Evolutionary conservation across 345 rosid genomes (phyloP).

Genomic region (Raphanus raphanistrum): DNA sequence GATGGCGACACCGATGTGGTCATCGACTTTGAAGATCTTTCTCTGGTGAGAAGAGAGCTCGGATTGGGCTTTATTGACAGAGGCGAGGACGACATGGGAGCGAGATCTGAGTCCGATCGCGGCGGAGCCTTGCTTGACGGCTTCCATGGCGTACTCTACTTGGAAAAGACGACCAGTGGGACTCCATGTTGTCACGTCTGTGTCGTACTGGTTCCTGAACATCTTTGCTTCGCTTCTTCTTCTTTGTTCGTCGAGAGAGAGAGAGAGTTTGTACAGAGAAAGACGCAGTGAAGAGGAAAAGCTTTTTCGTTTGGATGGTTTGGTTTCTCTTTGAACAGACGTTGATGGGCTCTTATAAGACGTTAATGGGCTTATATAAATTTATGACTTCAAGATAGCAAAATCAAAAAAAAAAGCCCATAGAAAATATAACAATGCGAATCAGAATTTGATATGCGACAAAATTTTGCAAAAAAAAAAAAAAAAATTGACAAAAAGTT

Average conservation of each 20-base stretch:
- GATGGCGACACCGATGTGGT: constrained; percentile 96
- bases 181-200: constrained; percentile 99
- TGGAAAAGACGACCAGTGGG: constrained; percentile 96
- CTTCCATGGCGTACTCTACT: constrained; percentile 99
- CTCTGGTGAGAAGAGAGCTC: constrained; percentile 98
- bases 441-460: too few species aligned
- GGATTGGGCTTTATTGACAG: constrained; percentile 88
- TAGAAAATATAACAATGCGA: too few species aligned
- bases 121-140: constrained; percentile 98
- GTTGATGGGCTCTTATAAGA: background rate
- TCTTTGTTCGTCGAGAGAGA: background rate
- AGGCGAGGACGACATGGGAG: constrained; percentile 86
- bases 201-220: constrained; percentile 99
- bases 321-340: background rate
- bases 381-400: too few species aligned
- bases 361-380: background rate
- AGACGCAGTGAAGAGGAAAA: background rate
- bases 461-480: too few species aligned
- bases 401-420: too few species aligned
- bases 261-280: constrained; percentile 8
- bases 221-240: constrained; percentile 33
- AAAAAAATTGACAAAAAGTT: too few species aligned
- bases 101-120: constrained; percentile 99
- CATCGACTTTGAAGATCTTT: constrained; percentile 98
- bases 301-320: constrained; percentile 3